These are phyloP conservation scores for Neocatenulostroma microsporum DNA, from an alignment of 2,329 filamentous ascomycete genomes.

Conservation along the genomic window DNA sequence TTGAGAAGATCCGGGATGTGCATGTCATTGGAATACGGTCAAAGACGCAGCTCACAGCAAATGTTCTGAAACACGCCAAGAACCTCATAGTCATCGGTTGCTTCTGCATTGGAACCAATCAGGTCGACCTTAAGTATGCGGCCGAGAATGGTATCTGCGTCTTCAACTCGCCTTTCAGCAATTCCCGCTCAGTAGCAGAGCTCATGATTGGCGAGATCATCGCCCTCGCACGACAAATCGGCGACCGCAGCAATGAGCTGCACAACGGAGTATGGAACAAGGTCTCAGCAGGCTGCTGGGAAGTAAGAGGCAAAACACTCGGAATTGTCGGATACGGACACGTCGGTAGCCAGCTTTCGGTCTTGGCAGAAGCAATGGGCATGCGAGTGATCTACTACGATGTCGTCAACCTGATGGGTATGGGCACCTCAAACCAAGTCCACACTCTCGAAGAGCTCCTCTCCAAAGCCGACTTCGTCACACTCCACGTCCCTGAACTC, in stretches of 20 bases:
- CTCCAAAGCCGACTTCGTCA: conserved; percentile 78
- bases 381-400: conserved; percentile 99
- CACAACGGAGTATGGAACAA: conserved; percentile 97
- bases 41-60: conserved; percentile 87
- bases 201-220: conserved; percentile 94
- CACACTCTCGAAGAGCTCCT: conserved; percentile 69
- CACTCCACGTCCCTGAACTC: conserved; percentile 87
- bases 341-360: conserved; percentile 91
- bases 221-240: conserved; percentile 78
- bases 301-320: conserved; percentile 93
- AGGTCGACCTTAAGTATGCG: conserved; percentile 79
- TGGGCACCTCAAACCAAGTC: conserved; percentile 83
- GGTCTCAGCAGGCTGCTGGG: conserved; percentile 94
- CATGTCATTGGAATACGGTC: conserved; percentile 98
- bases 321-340: conserved; percentile 96
- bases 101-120: conserved; percentile 98
- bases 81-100: conserved; percentile 94
- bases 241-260: conserved; percentile 89
- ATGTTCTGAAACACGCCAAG: conserved; percentile 79
- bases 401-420: conserved; percentile 83
- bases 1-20: conserved; percentile 95
- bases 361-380: conserved; percentile 93
- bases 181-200: conserved; percentile 94
- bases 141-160: conserved; percentile 84
- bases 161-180: conserved; percentile 98